phyloP scores from a whole-genome alignment of 148 eudicot species.

The Polygonum maritimum region DNA sequence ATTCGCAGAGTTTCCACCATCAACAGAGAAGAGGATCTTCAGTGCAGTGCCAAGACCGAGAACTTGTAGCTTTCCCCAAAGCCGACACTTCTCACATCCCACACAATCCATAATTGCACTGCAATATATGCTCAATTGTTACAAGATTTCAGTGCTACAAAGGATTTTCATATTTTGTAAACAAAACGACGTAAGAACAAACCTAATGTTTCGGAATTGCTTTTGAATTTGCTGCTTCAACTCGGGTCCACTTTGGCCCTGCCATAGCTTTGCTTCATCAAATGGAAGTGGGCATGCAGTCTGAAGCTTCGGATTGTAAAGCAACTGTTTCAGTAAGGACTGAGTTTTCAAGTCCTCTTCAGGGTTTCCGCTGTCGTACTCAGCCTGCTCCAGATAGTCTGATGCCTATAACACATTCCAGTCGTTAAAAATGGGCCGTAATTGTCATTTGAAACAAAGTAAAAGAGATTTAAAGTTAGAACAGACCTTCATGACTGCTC shows the following conservation, averaged over 20 bases:
- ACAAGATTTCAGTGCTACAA: neutral
- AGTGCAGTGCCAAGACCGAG: conserved; percentile 96
- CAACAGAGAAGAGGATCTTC: conserved; percentile 74
- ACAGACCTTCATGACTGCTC: conserved; percentile 64
- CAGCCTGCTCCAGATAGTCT: conserved; percentile 69
- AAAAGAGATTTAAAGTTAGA: neutral
- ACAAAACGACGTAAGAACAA: neutral
- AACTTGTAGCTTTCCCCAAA: conserved; percentile 98
- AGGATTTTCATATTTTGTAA: neutral
- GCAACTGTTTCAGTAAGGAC: conserved; percentile 44
- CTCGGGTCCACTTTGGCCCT: conserved; percentile 63
- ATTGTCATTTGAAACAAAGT: neutral
- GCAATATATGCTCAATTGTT: conserved; percentile 12
- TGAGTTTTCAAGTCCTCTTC: conserved; percentile 56
- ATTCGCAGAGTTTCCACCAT: conserved; percentile 31
- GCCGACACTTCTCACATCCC: conserved; percentile 93
- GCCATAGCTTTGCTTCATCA: conserved; percentile 75
- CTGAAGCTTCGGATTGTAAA: conserved; percentile 48
- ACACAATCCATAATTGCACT: conserved; percentile 97
- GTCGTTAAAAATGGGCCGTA: neutral
- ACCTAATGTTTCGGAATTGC: conserved; percentile 70
- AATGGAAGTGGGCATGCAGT: conserved; percentile 75
- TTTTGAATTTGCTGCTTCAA: conserved; percentile 52
- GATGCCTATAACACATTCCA: conserved; percentile 28
- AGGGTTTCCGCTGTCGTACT: conserved; percentile 62